Percentiles rank a stretch among this genome's conserved stretches.
Conservation (phyloP, 208 protist species). For the Trypanosomatidae sp. region DNA sequence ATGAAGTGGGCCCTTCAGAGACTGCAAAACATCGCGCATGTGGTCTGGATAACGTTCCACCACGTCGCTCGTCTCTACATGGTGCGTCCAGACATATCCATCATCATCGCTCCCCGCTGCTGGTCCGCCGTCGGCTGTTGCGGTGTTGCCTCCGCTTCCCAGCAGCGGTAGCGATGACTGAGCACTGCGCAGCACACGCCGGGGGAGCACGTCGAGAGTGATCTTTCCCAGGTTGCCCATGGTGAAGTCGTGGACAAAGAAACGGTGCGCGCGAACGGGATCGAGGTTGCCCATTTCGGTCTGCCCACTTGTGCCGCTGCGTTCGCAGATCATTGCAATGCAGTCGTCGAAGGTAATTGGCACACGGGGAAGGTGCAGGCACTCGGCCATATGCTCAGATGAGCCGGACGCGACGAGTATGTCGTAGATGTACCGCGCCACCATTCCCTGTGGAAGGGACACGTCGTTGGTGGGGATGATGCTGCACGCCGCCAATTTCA, state of each 20-base stretch:
- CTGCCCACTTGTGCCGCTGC: constrained; percentile 79
- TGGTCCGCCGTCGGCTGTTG: background rate
- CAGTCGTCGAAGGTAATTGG: constrained; percentile 91
- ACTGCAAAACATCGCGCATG: constrained; percentile 73
- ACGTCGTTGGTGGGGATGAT: constrained; percentile 86
- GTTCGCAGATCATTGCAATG: constrained; percentile 87
- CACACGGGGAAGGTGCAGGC: constrained; percentile 75
- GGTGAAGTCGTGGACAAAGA: constrained; percentile 88
- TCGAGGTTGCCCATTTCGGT: constrained; percentile 84
- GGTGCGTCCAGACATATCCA: constrained; percentile 58
- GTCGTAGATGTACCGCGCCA: constrained; percentile 87
- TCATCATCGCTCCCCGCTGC: constrained; percentile 4
- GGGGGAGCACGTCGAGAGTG: constrained; percentile 83
- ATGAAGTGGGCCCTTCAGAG: constrained; percentile 39
- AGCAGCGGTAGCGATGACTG: constrained; percentile 14
- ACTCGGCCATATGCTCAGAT: constrained; percentile 83
- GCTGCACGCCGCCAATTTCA: constrained; percentile 84
- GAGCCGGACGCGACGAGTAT: constrained; percentile 61
- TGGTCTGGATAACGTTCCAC: constrained; percentile 78
- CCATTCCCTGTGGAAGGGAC: constrained; percentile 59
- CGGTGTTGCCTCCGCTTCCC: constrained; percentile 5
- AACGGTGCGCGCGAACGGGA: constrained; percentile 61
- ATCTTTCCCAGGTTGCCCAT: constrained; percentile 78
- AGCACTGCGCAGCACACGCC: constrained; percentile 34
- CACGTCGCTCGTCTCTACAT: constrained; percentile 76